These are phyloP conservation scores for Penicillium sclerotigenum DNA, from an alignment of 2,329 filamentous ascomycete genomes.

Conservation along the genomic window DNA sequence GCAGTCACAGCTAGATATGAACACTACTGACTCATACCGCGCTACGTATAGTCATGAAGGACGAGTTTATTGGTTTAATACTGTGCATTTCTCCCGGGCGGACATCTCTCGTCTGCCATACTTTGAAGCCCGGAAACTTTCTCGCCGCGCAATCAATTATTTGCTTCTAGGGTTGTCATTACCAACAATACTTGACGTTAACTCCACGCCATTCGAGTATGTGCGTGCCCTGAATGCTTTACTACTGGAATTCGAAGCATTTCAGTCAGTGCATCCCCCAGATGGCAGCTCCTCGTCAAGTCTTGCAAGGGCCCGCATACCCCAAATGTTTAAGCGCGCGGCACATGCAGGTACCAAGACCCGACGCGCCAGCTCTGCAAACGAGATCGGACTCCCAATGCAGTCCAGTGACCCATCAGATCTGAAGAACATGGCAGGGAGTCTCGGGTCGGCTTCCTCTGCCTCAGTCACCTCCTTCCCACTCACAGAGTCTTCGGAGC, in stretches of 20 bases:
- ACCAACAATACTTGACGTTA: slow-evolving; percentile 82
- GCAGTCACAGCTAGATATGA: neutral
- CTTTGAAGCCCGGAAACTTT: slow-evolving; percentile 78
- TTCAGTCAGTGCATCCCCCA: slow-evolving; percentile 80
- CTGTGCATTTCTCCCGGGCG: slow-evolving; percentile 79
- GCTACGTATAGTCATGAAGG: slow-evolving; percentile 70
- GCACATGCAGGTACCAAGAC: slow-evolving; percentile 56
- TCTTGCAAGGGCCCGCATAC: slow-evolving; percentile 73
- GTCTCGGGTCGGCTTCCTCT: slow-evolving; percentile 37
- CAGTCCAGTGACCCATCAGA: slow-evolving; percentile 48
- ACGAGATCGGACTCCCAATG: slow-evolving; percentile 58
- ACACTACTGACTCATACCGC: slow-evolving; percentile 13
- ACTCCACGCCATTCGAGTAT: slow-evolving; percentile 76
- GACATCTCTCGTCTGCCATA: slow-evolving; percentile 81
- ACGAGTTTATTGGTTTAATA: slow-evolving; percentile 97
- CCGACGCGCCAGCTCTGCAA: slow-evolving; percentile 57
- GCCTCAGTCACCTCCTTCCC: slow-evolving; percentile 42
- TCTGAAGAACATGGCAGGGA: slow-evolving; percentile 45
- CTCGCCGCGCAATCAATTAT: slow-evolving; percentile 88
- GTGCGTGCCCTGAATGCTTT: slow-evolving; percentile 81
- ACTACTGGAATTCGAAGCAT: slow-evolving; percentile 87
- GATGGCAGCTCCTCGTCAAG: slow-evolving; percentile 67
- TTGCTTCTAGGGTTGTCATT: slow-evolving; percentile 89
- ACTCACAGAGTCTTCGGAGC: slow-evolving; percentile 55
- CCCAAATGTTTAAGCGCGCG: slow-evolving; percentile 75